A percentile compares a stretch with the other conserved stretches of the same genome.
Evolutionary conservation across 768 basidiomycete genomes (phyloP).

Genomic region (Termitomyces sp.): DNA sequence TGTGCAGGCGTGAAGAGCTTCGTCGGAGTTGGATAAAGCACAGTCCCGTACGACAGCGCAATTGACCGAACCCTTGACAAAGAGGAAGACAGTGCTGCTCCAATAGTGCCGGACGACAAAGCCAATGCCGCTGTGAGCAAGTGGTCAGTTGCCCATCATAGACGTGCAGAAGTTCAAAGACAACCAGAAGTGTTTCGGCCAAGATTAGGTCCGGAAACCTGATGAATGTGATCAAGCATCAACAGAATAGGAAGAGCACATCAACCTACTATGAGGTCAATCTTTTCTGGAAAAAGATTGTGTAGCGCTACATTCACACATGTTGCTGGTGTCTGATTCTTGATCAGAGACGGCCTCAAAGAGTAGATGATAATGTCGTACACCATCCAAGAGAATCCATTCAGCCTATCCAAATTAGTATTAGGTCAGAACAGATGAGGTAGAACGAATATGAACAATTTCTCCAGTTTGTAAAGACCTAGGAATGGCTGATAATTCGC

Average conservation of each 20-base stretch:
- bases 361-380: conserved; percentile 28
- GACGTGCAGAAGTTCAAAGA: conserved; percentile 16
- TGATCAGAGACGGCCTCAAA: conserved; percentile 3
- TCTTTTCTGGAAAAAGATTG: conserved; percentile 79
- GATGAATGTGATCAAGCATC: neutral
- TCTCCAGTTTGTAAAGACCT: conserved; percentile 75
- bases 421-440: neutral
- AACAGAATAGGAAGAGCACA: conserved; percentile 3
- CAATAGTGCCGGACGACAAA: conserved; percentile 89
- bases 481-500: conserved; percentile 59
- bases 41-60: conserved; percentile 85
- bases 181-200: conserved; percentile 81
- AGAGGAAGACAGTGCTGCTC: conserved; percentile 81
- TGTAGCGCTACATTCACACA: conserved; percentile 90
- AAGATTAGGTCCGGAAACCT: conserved; percentile 86
- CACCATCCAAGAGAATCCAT: conserved; percentile 90
- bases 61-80: conserved; percentile 72
- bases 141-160: conserved; percentile 5
- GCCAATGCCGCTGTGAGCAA: conserved; percentile 68
- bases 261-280: conserved; percentile 79
- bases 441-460: conserved; percentile 35
- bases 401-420: conserved; percentile 43
- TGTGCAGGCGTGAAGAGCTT: conserved; percentile 70
- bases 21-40: conserved; percentile 63
- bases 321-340: conserved; percentile 78